Evolutionary conservation across 1,284 basidiomycete species (phyloP).

Genomic region (Cutaneotrichosporon sp.): DNA sequence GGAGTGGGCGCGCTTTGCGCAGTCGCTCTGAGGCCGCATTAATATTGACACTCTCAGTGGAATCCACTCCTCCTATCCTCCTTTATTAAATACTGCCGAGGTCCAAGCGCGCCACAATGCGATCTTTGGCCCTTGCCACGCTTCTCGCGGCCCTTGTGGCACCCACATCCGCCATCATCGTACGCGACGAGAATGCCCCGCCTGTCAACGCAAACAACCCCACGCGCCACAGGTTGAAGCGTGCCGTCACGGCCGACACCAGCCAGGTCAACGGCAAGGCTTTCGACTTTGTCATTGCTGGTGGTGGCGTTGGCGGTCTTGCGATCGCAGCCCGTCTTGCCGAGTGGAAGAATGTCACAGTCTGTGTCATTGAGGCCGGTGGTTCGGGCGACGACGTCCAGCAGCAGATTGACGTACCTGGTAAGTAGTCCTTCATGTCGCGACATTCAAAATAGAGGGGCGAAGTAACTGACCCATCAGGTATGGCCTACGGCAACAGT

Average conservation of each 20-base stretch:
- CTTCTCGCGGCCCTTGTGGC: conserved; percentile 8
- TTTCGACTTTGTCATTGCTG: conserved; percentile 48
- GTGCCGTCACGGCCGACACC: conserved; percentile 32
- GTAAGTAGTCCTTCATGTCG: too few relatives aligned
- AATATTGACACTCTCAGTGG: background rate
- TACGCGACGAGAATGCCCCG: background rate
- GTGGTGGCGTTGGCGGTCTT: conserved; percentile 67
- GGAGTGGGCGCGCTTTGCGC: background rate
- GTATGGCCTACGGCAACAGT: conserved; percentile 41
- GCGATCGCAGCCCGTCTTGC: conserved; percentile 66
- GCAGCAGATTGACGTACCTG: conserved; percentile 49
- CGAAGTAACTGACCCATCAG: conserved; percentile 13
- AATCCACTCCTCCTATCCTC: background rate
- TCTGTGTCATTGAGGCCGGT: conserved; percentile 69
- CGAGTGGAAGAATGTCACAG: conserved; percentile 61
- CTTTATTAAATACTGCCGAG: too few relatives aligned
- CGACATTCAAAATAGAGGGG: background rate
- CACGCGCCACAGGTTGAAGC: conserved; percentile 24
- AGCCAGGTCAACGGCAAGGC: conserved; percentile 24
- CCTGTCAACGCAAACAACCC: conserved; percentile 28
- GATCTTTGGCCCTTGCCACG: conserved; percentile 1
- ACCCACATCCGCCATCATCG: background rate
- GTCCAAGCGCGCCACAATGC: background rate
- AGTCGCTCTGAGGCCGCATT: background rate
- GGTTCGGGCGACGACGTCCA: conserved; percentile 55